These are phyloP conservation scores for Cladosporium velox DNA, from an alignment of 2,329 filamentous ascomycete genomes.

Conservation along the genomic window DNA sequence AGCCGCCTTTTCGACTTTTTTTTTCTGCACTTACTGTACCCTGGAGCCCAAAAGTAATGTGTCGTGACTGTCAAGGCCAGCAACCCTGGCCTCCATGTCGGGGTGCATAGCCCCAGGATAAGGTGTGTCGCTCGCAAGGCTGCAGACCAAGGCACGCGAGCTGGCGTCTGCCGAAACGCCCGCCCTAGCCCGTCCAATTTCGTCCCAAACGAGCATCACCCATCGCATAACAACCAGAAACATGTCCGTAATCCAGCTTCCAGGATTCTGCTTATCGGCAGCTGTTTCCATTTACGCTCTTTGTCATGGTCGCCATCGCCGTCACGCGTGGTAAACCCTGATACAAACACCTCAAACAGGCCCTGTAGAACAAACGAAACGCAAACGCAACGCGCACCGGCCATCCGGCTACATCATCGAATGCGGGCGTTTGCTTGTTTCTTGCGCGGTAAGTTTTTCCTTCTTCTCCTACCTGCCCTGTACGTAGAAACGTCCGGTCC, in stretches of 20 bases:
- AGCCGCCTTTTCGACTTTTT: background rate
- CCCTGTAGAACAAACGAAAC: slow-evolving; percentile 11
- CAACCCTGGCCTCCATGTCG: background rate
- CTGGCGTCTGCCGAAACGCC: slow-evolving; percentile 16
- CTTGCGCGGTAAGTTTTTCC: background rate
- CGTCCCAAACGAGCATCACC: slow-evolving; percentile 15
- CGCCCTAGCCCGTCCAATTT: slow-evolving; percentile 17
- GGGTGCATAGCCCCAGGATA: slow-evolving; percentile 1
- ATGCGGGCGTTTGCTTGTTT: slow-evolving; percentile 18
- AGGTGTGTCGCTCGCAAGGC: slow-evolving; percentile 15
- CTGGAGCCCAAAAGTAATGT: background rate
- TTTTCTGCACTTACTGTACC: slow-evolving; percentile 1
- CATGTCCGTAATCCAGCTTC: background rate
- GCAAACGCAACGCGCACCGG: slow-evolving; percentile 8
- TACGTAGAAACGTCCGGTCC: background rate
- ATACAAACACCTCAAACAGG: slow-evolving; percentile 1
- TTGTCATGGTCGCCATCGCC: slow-evolving; percentile 1
- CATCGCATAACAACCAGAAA: slow-evolving; percentile 13
- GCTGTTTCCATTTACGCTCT: slow-evolving; percentile 2
- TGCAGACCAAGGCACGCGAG: slow-evolving; percentile 18
- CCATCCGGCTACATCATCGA: slow-evolving; percentile 5
- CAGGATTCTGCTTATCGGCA: slow-evolving; percentile 7
- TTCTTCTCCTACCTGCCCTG: background rate
- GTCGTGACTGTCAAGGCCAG: slow-evolving; percentile 1
- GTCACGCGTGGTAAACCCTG: background rate